phyloP scores from a whole-genome alignment of 192 early-diverging fungal species.

The Backusella sp. region DNA sequence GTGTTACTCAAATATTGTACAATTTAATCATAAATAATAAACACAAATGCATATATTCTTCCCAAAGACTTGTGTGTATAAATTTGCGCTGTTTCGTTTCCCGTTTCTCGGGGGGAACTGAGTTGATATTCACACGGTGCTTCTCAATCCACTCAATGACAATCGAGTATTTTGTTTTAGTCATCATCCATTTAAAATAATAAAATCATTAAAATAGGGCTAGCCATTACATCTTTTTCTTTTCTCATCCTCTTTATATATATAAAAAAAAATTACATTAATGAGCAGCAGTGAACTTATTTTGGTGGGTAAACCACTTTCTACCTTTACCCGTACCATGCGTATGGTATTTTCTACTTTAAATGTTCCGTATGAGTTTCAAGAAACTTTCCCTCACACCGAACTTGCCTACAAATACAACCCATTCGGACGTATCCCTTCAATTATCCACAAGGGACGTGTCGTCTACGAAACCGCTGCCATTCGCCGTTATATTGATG shows the following conservation, averaged over 20 bases:
- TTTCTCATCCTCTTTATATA: background rate
- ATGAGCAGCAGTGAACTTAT: background rate
- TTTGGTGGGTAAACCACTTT: conserved; percentile 30
- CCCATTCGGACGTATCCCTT: conserved; percentile 38
- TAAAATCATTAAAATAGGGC: background rate
- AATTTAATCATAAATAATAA: conserved; percentile 40
- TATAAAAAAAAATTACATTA: background rate
- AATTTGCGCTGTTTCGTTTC: background rate
- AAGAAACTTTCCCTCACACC: conserved; percentile 18
- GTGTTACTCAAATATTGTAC: conserved; percentile 78
- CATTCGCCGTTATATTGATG: conserved; percentile 35
- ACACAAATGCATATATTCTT: background rate
- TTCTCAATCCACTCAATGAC: background rate
- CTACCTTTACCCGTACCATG: conserved; percentile 38
- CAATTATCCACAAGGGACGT: conserved; percentile 18
- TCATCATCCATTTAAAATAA: background rate
- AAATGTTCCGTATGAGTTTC: conserved; percentile 22
- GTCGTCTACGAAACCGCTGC: conserved; percentile 31
- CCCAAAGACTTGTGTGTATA: background rate
- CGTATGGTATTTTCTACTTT: conserved; percentile 33
- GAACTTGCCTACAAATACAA: conserved; percentile 29
- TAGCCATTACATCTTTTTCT: background rate
- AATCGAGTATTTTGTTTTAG: background rate
- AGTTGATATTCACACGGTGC: background rate
- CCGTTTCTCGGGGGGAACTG: background rate